These are phyloP conservation scores for Diaporthe eres DNA, from an alignment of 2,329 filamentous ascomycete species.

Conservation along the genomic window DNA sequence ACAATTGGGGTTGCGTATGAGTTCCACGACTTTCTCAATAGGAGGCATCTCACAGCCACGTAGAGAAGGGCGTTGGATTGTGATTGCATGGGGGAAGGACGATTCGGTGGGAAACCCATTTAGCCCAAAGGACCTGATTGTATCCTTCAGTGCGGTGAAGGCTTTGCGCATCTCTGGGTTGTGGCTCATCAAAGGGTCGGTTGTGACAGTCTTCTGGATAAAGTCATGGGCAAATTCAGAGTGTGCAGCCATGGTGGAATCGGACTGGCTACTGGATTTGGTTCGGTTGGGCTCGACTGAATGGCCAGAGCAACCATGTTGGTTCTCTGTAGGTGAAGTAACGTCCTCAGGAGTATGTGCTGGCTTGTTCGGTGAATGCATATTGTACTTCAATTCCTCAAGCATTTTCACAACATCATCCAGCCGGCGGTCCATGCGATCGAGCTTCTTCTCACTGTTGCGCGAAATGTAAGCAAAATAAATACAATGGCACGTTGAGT, in stretches of 20 bases:
- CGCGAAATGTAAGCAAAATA: not conserved
- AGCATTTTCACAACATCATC: not conserved
- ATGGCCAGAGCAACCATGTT: not conserved
- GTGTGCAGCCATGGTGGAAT: not conserved
- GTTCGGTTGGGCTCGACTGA: not conserved
- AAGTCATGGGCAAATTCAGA: conserved; percentile 2
- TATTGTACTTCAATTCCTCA: not conserved
- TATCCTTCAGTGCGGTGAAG: conserved; percentile 2
- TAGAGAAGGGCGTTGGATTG: not conserved
- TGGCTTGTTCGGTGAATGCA: not conserved
- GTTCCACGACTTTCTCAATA: conserved; percentile 7
- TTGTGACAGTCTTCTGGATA: not conserved
- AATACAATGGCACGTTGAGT: not conserved
- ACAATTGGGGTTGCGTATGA: conserved; percentile 9
- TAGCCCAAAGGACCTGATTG: not conserved
- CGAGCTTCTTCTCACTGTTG: conserved; percentile 2
- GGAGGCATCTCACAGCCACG: conserved; percentile 7
- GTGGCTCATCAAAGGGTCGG: not conserved
- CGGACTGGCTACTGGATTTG: not conserved
- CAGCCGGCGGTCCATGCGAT: conserved; percentile 3
- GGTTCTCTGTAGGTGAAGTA: not conserved
- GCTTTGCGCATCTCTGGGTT: conserved; percentile 1
- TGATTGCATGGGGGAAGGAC: not conserved
- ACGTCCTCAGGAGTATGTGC: not conserved
- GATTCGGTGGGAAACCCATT: not conserved